Evolutionary conservation across 2,329 filamentous ascomycete species (phyloP).

Genomic region (Clarireedia monteithiana): DNA sequence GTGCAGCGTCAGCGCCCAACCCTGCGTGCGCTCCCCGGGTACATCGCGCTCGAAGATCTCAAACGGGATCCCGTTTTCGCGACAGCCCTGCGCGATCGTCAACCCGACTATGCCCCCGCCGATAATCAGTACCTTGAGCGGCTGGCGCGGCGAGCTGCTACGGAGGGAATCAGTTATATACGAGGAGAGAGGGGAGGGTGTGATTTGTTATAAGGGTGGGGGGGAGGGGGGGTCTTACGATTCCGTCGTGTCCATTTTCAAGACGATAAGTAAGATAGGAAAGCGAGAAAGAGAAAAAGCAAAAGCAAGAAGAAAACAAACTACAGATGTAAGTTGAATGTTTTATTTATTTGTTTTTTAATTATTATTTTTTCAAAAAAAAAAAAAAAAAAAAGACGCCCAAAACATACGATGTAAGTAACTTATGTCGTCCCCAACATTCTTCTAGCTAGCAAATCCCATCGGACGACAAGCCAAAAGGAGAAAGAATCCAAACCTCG

Average conservation of each 20-base stretch:
- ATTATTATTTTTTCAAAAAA: no score
- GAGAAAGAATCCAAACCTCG: no score
- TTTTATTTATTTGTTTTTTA: no score
- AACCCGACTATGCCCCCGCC: conserved; percentile 10
- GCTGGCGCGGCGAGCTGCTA: neutral
- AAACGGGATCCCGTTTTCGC: conserved; percentile 8
- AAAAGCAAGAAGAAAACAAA: no score
- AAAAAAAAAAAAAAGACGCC: no score
- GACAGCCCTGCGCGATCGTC: conserved; percentile 8
- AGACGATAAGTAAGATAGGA: no score
- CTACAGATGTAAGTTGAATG: no score
- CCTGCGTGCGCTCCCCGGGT: conserved; percentile 31
- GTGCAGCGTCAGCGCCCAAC: conserved; percentile 54
- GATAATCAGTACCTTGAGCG: conserved; percentile 4
- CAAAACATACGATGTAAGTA: no score
- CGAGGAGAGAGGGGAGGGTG: neutral
- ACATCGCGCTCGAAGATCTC: conserved; percentile 30
- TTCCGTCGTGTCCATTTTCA: neutral
- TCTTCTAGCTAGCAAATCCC: no score
- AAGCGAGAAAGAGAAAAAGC: no score
- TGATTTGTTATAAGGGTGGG: neutral
- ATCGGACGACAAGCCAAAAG: no score
- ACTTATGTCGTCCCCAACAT: no score
- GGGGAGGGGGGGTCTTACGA: neutral
- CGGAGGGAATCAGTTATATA: neutral